Evolutionary conservation across 2,329 filamentous ascomycete species (phyloP).

Genomic region (Monilinia fructigena): DNA sequence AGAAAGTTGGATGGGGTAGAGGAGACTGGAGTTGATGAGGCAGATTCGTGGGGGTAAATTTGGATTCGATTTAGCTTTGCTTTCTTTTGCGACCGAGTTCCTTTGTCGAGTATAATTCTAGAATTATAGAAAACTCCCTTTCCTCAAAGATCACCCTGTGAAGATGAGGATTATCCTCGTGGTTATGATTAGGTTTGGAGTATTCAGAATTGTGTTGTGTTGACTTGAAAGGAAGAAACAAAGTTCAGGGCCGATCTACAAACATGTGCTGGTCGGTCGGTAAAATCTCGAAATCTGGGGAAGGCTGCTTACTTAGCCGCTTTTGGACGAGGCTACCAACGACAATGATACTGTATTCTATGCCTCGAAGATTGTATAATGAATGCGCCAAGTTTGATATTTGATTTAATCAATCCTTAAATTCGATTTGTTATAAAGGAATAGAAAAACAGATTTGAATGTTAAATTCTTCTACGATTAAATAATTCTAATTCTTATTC

Average conservation of each 20-base stretch:
- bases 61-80: neutral
- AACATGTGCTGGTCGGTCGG: conserved; percentile 18
- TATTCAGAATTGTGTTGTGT: neutral
- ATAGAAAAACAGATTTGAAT: neutral
- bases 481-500: neutral
- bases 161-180: neutral
- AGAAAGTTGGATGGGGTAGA: neutral
- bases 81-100: neutral
- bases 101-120: neutral
- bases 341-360: neutral
- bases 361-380: neutral
- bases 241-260: neutral
- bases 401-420: neutral
- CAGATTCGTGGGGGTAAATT: neutral
- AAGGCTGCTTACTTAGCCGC: conserved; percentile 9
- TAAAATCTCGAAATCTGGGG: conserved; percentile 19
- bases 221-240: conserved; percentile 17
- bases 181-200: neutral
- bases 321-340: conserved; percentile 15
- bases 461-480: neutral
- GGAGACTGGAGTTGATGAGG: neutral
- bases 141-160: neutral
- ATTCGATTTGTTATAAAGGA: neutral
- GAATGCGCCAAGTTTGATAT: conserved; percentile 6
- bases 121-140: neutral